Percentiles rank a stretch among this genome's conserved stretches.
Conservation (phyloP, 805 yeast species). For the Candida peoriensis region DNA sequence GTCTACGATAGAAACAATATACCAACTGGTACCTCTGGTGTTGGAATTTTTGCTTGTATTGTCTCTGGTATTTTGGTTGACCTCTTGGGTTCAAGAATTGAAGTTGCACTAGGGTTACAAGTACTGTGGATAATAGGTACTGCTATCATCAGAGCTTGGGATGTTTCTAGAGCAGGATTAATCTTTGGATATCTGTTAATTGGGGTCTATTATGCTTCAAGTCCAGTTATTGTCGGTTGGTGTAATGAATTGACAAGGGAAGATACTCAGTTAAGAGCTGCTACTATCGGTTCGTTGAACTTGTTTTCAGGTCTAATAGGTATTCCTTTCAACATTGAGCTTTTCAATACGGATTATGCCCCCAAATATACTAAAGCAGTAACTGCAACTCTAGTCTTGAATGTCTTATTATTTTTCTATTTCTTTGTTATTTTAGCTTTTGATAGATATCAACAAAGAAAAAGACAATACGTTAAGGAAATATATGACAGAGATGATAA, state of each 20-base stretch:
- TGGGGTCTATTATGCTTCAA: constrained; percentile 15
- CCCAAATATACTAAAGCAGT: constrained; percentile 16
- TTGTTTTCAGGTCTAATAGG: constrained; percentile 13
- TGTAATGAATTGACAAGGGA: constrained; percentile 21
- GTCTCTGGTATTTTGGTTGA: constrained; percentile 17
- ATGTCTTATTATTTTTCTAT: constrained; percentile 10
- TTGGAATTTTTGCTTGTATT: constrained; percentile 15
- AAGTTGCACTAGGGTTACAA: constrained; percentile 7
- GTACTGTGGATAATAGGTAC: constrained; percentile 14
- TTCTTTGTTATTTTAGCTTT: constrained; percentile 15
- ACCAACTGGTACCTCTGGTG: constrained; percentile 17
- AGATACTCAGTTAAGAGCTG: constrained; percentile 21
- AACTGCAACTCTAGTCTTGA: constrained; percentile 10
- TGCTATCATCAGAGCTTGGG: constrained; percentile 11
- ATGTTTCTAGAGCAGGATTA: constrained; percentile 15
- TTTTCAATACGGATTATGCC: constrained; percentile 17
- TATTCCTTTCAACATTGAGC: constrained; percentile 13
- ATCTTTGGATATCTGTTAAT: constrained; percentile 13
- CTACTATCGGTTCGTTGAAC: constrained; percentile 20
- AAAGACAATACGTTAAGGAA: constrained; percentile 12
- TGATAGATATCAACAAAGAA: constrained; percentile 18
- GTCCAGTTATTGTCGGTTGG: constrained; percentile 20
- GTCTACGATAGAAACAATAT: constrained; percentile 21
- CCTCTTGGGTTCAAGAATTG: constrained; percentile 15
- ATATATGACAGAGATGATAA: too few relatives aligned